These are phyloP conservation scores for Exobasidium cylindrosporum DNA, from an alignment of 1,284 basidiomycete species.

Conservation along the genomic window DNA sequence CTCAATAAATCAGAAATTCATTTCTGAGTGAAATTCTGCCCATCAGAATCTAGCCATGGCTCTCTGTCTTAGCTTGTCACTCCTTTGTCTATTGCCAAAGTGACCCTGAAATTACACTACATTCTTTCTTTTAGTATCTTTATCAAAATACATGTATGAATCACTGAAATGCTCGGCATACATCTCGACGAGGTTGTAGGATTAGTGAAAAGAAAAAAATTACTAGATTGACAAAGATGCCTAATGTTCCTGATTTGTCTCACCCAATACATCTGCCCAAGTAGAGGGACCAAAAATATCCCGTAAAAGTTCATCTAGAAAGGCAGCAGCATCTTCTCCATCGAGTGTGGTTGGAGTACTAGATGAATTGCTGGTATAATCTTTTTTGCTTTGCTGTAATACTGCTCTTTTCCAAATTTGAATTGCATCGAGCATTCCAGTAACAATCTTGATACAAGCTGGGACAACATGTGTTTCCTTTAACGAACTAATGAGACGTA, in stretches of 20 bases:
- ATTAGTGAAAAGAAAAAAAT: constrained; percentile 2
- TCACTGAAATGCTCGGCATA: too few relatives aligned
- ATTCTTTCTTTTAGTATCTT: too few relatives aligned
- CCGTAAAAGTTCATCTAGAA: neutral
- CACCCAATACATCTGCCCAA: neutral
- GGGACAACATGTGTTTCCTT: neutral
- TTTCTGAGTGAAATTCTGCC: too few relatives aligned
- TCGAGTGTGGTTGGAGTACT: neutral
- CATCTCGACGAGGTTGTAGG: too few relatives aligned
- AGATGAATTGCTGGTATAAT: neutral
- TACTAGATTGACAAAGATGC: neutral
- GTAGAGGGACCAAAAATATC: neutral
- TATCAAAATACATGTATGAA: too few relatives aligned
- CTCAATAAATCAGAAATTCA: too few relatives aligned
- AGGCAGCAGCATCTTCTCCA: neutral
- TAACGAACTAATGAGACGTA: neutral
- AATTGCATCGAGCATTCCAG: neutral
- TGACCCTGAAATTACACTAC: too few relatives aligned
- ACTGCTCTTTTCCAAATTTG: neutral
- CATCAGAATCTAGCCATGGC: too few relatives aligned
- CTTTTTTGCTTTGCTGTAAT: neutral
- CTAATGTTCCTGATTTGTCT: neutral
- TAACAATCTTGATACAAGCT: neutral
- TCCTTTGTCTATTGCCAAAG: too few relatives aligned
- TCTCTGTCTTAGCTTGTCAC: too few relatives aligned